Evolutionary conservation across 306 rosid species (phyloP).

Genomic region (Dalbergia cultrata): DNA sequence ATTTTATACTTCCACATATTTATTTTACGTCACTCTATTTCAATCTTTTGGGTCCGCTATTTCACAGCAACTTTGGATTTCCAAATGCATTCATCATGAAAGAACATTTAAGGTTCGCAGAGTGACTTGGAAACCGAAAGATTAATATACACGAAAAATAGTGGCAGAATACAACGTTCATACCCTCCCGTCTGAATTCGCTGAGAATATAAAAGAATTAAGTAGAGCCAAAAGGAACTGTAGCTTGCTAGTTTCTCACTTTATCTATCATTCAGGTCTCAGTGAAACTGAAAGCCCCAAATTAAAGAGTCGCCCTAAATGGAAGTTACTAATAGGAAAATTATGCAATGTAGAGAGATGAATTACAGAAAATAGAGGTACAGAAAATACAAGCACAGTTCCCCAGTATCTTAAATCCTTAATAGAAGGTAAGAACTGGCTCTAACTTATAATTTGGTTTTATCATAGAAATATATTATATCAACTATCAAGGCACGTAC

Average conservation of each 20-base stretch:
- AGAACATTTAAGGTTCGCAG: not conserved
- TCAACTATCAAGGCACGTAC: conserved; percentile 63
- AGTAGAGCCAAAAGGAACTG: conserved; percentile 19
- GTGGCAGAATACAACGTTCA: conserved; percentile 18
- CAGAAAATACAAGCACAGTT: conserved; percentile 37
- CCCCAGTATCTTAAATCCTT: conserved; percentile 20
- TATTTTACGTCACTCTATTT: too few species aligned
- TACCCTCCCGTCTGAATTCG: conserved; percentile 15
- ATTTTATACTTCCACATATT: too few species aligned
- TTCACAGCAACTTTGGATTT: not conserved
- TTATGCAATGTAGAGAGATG: conserved; percentile 34
- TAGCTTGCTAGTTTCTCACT: conserved; percentile 20
- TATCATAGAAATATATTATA: conserved; percentile 44
- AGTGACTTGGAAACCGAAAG: conserved; percentile 4
- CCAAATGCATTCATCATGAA: conserved; percentile 1
- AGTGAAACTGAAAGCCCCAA: conserved; percentile 26
- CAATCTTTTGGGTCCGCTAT: too few species aligned
- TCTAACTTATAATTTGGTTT: conserved; percentile 30
- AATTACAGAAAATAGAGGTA: conserved; percentile 9
- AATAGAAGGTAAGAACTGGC: conserved; percentile 35
- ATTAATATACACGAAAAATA: conserved; percentile 20
- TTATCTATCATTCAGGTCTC: conserved; percentile 15
- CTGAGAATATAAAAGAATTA: conserved; percentile 23
- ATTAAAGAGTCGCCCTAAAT: conserved; percentile 31
- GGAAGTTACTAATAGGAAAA: conserved; percentile 34